Conservation (phyloP, 768 basidiomycete species). For the Leccinum aurantiacum region DNA sequence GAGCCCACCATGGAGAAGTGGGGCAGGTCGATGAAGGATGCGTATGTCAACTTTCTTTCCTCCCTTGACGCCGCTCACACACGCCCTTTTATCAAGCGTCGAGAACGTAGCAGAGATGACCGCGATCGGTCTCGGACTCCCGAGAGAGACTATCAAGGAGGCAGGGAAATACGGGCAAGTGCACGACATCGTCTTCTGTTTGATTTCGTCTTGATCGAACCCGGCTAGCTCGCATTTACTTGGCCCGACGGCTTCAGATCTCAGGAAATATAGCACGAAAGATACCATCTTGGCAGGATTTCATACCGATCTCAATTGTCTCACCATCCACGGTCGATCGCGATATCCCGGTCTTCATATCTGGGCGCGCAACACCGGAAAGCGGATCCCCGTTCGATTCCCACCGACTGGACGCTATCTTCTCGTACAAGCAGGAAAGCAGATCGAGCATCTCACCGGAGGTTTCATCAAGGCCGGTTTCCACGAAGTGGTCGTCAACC, state of each 20-base stretch:
- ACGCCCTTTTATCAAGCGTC: conserved; percentile 49
- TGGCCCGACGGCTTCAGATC: conserved; percentile 91
- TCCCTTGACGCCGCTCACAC: conserved; percentile 7
- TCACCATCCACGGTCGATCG: conserved; percentile 88
- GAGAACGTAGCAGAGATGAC: conserved; percentile 87
- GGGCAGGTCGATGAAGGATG: conserved; percentile 85
- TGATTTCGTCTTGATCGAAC: conserved; percentile 1
- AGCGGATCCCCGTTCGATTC: conserved; percentile 59
- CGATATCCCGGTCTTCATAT: conserved; percentile 77
- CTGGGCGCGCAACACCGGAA: conserved; percentile 77
- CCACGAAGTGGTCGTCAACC: conserved; percentile 93
- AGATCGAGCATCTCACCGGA: conserved; percentile 84
- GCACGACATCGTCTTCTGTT: not conserved
- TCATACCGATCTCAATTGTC: conserved; percentile 91
- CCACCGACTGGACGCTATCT: conserved; percentile 78
- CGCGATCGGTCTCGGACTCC: conserved; percentile 78
- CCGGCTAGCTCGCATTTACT: conserved; percentile 72
- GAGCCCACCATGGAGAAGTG: conserved; percentile 74
- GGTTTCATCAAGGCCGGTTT: conserved; percentile 90
- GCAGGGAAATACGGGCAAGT: conserved; percentile 84
- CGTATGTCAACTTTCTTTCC: conserved; percentile 49
- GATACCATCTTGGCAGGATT: conserved; percentile 92
- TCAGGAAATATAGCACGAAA: conserved; percentile 71
- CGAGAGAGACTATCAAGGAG: conserved; percentile 64
- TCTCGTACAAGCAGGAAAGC: conserved; percentile 94